A percentile compares a stretch with the other conserved stretches of the same genome.
phyloP scores from a whole-genome alignment of 805 yeast genomes.

The Zygoascus ofunaensis region DNA sequence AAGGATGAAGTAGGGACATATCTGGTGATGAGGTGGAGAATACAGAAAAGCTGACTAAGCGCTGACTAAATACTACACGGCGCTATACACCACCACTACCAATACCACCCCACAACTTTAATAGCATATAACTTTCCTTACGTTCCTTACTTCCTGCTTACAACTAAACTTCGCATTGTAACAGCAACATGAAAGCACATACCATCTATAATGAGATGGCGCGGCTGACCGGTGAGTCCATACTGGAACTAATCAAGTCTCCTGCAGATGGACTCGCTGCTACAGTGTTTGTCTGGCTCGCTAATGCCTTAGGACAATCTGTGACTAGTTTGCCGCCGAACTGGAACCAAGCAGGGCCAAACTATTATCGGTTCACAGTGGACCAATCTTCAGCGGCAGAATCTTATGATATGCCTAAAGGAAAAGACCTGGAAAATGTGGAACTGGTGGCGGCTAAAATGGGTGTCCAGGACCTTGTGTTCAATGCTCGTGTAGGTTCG shows the following conservation, averaged over 20 bases:
- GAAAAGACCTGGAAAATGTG: not conserved
- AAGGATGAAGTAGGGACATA: no score
- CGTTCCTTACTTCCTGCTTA: no score
- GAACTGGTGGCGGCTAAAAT: conserved; percentile 12
- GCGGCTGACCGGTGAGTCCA: conserved; percentile 12
- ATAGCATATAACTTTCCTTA: no score
- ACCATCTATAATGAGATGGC: conserved; percentile 14
- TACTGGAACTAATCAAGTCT: conserved; percentile 5
- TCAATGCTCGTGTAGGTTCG: conserved; percentile 7
- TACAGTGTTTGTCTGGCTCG: conserved; percentile 15
- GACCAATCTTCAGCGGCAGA: no score
- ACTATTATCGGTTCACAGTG: conserved; percentile 10
- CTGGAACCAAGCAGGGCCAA: conserved; percentile 16
- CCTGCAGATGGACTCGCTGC: conserved; percentile 17
- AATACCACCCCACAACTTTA: no score
- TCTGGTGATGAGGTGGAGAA: no score
- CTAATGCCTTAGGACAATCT: conserved; percentile 2
- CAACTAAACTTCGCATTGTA: not conserved
- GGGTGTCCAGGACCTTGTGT: conserved; percentile 7
- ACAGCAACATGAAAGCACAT: conserved; percentile 14
- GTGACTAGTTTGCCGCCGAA: not conserved
- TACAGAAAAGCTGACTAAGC: no score
- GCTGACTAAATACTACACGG: no score
- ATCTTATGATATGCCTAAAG: conserved; percentile 5
- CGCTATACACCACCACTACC: no score